Evolutionary conservation across 768 basidiomycete species (phyloP).

Genomic region (Pholiota conissans): DNA sequence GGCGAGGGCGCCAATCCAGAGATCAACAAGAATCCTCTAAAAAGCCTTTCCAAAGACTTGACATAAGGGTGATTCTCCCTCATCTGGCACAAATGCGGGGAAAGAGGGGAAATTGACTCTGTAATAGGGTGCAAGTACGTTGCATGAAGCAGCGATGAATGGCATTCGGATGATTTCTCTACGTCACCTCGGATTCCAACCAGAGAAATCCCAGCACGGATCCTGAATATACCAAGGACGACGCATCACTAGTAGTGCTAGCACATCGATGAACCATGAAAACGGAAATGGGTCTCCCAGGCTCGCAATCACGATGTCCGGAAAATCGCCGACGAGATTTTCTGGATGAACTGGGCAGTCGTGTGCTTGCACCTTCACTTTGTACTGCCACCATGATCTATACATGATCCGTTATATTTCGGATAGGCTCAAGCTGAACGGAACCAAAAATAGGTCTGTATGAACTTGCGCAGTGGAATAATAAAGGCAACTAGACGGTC

Average conservation of each 20-base stretch:
- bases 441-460: neutral
- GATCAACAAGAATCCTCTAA: neutral
- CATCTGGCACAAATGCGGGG: conserved; percentile 13
- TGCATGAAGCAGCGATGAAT: neutral
- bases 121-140: neutral
- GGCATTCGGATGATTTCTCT: neutral
- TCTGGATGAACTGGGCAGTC: neutral
- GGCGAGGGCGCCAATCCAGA: neutral
- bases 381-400: neutral
- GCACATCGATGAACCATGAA: neutral
- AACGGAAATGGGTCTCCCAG: neutral
- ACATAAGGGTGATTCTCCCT: neutral
- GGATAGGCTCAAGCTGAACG: neutral
- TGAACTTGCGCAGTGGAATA: neutral
- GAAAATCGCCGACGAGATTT: neutral
- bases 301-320: neutral
- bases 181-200: neutral
- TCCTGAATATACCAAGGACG: neutral
- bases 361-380: neutral
- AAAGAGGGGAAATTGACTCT: conserved; percentile 11
- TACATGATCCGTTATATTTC: too few relatives aligned
- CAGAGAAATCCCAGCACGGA: neutral
- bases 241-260: neutral
- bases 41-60: neutral
- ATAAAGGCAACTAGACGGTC: neutral